A percentile compares a stretch with the other conserved stretches of the same genome.
phyloP scores from a whole-genome alignment of 2,329 filamentous ascomycete genomes.

The Xylaria sp. region DNA sequence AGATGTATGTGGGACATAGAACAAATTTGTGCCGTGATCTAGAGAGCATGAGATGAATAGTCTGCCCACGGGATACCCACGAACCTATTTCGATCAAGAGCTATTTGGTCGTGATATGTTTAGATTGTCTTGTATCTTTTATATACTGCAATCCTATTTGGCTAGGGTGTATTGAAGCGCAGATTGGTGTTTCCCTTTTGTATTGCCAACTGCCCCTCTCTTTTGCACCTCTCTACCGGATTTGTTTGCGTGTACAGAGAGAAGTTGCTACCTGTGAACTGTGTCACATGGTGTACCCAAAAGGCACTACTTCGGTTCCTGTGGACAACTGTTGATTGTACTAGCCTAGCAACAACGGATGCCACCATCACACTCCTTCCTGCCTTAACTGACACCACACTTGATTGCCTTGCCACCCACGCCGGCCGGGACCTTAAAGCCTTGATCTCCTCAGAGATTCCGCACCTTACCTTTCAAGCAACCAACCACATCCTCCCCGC shows the following conservation, averaged over 20 bases:
- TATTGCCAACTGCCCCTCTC: not conserved
- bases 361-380: conserved; percentile 10
- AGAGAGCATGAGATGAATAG: not conserved
- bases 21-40: not conserved
- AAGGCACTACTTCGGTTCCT: not conserved
- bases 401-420: not conserved
- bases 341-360: not conserved
- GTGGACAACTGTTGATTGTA: conserved; percentile 2
- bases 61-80: not conserved
- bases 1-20: conserved; percentile 1
- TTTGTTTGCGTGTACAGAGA: not conserved
- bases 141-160: not conserved
- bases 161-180: not conserved
- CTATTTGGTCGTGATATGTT: not conserved
- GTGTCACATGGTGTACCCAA: conserved; percentile 5
- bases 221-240: not conserved
- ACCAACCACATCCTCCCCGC: not conserved
- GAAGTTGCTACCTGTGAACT: conserved; percentile 3
- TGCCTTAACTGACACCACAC: not conserved
- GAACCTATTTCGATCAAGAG: not conserved
- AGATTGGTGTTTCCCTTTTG: not conserved
- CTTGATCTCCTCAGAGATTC: not conserved
- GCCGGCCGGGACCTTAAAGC: too few relatives aligned
- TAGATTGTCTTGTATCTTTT: not conserved
- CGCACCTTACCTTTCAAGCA: not conserved